Percentiles rank a stretch among this genome's conserved stretches.
phyloP scores from a whole-genome alignment of 1,139 yeast species.

The Debaryomycetaceae sp. region DNA sequence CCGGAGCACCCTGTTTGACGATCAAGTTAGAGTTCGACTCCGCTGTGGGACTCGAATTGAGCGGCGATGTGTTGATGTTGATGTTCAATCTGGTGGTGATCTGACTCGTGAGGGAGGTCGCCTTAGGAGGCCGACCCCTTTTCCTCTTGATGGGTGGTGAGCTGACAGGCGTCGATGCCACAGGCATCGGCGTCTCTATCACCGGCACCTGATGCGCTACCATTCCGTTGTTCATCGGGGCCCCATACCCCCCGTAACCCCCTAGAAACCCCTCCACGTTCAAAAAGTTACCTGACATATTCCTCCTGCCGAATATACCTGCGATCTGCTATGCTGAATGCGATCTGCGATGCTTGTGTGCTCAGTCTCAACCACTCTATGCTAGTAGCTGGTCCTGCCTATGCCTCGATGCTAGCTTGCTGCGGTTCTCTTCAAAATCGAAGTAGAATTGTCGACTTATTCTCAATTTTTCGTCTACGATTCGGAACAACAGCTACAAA shows the following conservation, averaged over 20 bases:
- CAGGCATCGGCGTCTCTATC: background rate
- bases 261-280: background rate
- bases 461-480: background rate
- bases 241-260: background rate
- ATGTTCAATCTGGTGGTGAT: constrained; percentile 45
- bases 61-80: constrained; percentile 36
- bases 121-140: constrained; percentile 49
- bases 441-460: background rate
- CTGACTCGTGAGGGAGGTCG: constrained; percentile 35
- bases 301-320: too few species aligned
- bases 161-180: constrained; percentile 1
- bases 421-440: background rate
- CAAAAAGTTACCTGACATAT: background rate
- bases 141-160: constrained; percentile 33
- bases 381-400: too few species aligned
- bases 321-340: too few species aligned
- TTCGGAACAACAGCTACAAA: background rate
- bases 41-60: constrained; percentile 27
- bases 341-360: too few species aligned
- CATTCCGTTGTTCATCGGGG: background rate
- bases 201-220: background rate
- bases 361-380: too few species aligned
- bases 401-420: too few species aligned
- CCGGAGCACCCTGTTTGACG: constrained; percentile 44
- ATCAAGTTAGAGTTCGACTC: constrained; percentile 38